A percentile compares a stretch with the other conserved stretches of the same genome.
These are phyloP conservation scores for Stropharia rugosoannulata DNA, from an alignment of 768 basidiomycete species.

Conservation along the genomic window DNA sequence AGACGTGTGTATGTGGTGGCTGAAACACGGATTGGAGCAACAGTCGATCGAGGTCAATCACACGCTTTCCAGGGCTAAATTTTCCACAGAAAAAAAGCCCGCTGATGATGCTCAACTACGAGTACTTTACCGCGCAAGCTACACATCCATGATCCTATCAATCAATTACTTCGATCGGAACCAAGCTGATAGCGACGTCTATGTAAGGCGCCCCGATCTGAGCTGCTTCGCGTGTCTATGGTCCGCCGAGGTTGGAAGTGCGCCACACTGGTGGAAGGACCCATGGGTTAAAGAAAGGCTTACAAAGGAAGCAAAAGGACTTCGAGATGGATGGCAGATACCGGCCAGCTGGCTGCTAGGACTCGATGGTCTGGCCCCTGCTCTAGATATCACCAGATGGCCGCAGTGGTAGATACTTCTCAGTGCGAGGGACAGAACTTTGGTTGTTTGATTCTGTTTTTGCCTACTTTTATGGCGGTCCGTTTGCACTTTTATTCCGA, in stretches of 20 bases:
- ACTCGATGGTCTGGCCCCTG: background rate
- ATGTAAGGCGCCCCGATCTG: constrained; percentile 7
- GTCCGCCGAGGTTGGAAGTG: constrained; percentile 5
- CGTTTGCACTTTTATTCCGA: too few relatives aligned
- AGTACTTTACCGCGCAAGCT: constrained; percentile 7
- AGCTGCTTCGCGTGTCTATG: constrained; percentile 12
- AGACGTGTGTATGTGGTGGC: constrained; percentile 1
- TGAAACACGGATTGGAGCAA: background rate
- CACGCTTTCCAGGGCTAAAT: background rate
- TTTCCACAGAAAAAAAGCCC: background rate
- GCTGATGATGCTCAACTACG: constrained; percentile 1
- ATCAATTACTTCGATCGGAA: constrained; percentile 7
- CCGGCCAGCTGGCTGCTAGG: constrained; percentile 10
- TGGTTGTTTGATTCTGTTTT: too few relatives aligned
- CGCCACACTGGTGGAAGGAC: constrained; percentile 8
- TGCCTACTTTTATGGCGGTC: too few relatives aligned
- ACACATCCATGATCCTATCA: constrained; percentile 12
- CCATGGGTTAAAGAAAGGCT: constrained; percentile 7
- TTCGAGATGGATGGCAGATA: constrained; percentile 10
- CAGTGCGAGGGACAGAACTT: too few relatives aligned
- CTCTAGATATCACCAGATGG: background rate
- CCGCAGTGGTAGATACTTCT: background rate
- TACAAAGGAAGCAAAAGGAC: background rate
- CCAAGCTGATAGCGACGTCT: background rate
- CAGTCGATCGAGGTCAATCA: background rate